Evolutionary conservation across 2,329 filamentous ascomycete genomes (phyloP).

Genomic region (Penicillium fuscoglaucum): DNA sequence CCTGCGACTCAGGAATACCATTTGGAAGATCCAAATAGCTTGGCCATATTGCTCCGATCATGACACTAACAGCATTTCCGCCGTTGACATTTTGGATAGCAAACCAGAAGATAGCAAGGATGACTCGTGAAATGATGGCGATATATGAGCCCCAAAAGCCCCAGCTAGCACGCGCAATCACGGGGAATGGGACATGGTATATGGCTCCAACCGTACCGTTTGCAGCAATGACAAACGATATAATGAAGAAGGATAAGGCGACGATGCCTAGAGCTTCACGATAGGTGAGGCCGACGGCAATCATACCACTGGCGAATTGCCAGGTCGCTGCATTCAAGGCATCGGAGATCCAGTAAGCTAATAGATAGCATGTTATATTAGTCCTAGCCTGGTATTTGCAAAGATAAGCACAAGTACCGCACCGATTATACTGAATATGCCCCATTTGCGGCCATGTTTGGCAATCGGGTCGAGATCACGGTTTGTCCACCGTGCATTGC

Average conservation of each 20-base stretch:
- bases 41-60: slow-evolving; percentile 56
- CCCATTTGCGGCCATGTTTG: slow-evolving; percentile 47
- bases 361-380: not conserved
- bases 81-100: slow-evolving; percentile 67
- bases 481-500: slow-evolving; percentile 49
- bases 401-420: not conserved
- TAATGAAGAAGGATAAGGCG: slow-evolving; percentile 53
- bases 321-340: slow-evolving; percentile 56
- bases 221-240: slow-evolving; percentile 60
- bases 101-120: slow-evolving; percentile 63
- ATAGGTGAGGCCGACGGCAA: slow-evolving; percentile 56
- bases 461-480: slow-evolving; percentile 54
- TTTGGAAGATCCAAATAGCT: slow-evolving; percentile 42
- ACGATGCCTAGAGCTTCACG: slow-evolving; percentile 53
- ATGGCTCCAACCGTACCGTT: slow-evolving; percentile 57
- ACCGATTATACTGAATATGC: slow-evolving; percentile 46
- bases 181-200: slow-evolving; percentile 58
- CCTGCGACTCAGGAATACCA: slow-evolving; percentile 41
- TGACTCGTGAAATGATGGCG: slow-evolving; percentile 54
- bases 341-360: slow-evolving; percentile 55
- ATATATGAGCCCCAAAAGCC: slow-evolving; percentile 60
- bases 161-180: slow-evolving; percentile 57
- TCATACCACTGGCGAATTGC: slow-evolving; percentile 54
- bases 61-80: slow-evolving; percentile 54
- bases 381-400: not conserved